Conservation (phyloP, 768 basidiomycete genomes). For the Amanita jacksonii region DNA sequence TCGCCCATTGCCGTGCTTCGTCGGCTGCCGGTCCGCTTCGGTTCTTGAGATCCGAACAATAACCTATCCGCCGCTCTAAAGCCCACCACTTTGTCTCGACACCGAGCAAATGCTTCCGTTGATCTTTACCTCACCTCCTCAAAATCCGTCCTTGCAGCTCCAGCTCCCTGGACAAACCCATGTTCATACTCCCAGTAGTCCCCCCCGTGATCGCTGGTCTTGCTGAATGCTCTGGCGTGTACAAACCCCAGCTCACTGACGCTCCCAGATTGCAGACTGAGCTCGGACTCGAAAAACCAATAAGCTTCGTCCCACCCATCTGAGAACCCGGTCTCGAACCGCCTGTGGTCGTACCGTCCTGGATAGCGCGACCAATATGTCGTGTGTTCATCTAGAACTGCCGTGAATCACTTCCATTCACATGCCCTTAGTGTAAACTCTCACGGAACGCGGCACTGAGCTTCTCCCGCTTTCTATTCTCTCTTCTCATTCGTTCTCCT, state of each 20-base stretch:
- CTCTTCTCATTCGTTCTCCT: conserved; percentile 14
- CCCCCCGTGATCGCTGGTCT: conserved; percentile 34
- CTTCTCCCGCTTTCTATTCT: conserved; percentile 20
- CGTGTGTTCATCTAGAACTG: conserved; percentile 24
- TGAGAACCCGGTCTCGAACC: conserved; percentile 56
- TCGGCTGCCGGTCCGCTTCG: too few relatives aligned
- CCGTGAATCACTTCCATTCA: conserved; percentile 2
- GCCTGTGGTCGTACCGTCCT: conserved; percentile 55
- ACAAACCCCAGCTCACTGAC: conserved; percentile 57
- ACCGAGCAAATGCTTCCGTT: too few relatives aligned
- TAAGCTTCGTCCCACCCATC: conserved; percentile 69
- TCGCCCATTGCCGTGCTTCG: too few relatives aligned
- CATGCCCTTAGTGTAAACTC: background rate
- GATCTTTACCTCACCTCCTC: conserved; percentile 19
- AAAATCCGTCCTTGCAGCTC: conserved; percentile 32
- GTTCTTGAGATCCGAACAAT: too few relatives aligned
- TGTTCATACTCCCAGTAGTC: conserved; percentile 66
- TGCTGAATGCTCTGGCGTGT: conserved; percentile 44
- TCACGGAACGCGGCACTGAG: conserved; percentile 19
- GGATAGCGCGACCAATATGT: conserved; percentile 38
- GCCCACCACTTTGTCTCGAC: too few relatives aligned
- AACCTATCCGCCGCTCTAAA: too few relatives aligned
- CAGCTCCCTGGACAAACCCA: conserved; percentile 50
- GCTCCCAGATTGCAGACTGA: conserved; percentile 11
- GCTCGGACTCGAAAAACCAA: conserved; percentile 34